Evolutionary conservation across 2,329 filamentous ascomycete genomes (phyloP).

Genomic region (Scedosporium minutisporum): DNA sequence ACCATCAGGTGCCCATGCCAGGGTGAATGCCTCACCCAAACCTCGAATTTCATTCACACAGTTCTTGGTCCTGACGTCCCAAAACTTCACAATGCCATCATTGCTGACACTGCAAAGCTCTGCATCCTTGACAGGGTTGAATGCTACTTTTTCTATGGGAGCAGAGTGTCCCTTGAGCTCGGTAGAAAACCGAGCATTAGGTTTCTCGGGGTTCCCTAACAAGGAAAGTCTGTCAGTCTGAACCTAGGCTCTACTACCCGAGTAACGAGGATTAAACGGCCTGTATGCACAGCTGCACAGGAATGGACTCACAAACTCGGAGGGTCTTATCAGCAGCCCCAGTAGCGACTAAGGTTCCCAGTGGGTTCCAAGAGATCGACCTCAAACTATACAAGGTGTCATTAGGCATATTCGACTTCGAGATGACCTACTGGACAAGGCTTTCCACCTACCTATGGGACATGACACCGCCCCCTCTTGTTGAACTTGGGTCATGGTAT

Average conservation of each 20-base stretch:
- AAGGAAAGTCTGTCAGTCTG: neutral
- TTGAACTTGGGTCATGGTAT: constrained; percentile 53
- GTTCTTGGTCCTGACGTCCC: constrained; percentile 67
- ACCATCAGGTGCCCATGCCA: constrained; percentile 67
- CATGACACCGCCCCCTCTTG: constrained; percentile 41
- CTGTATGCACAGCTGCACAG: neutral
- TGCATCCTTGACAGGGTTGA: constrained; percentile 67
- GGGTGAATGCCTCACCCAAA: constrained; percentile 57
- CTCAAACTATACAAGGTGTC: constrained; percentile 45
- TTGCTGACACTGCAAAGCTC: constrained; percentile 66
- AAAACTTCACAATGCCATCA: constrained; percentile 68
- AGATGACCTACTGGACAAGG: no score
- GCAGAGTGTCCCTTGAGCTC: constrained; percentile 61
- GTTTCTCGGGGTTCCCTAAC: constrained; percentile 65
- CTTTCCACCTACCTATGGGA: constrained; percentile 35
- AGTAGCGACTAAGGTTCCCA: constrained; percentile 75
- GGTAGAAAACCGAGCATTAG: constrained; percentile 63
- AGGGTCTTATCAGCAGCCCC: constrained; percentile 62
- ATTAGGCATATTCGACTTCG: neutral
- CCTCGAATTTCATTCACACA: constrained; percentile 61
- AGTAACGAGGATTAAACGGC: neutral
- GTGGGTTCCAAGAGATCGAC: constrained; percentile 80
- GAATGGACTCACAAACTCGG: constrained; percentile 53
- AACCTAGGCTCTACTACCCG: neutral
- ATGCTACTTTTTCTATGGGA: constrained; percentile 64